phyloP scores from a whole-genome alignment of 176 grass and related monocot genomes.

The Carex myosuroides region DNA sequence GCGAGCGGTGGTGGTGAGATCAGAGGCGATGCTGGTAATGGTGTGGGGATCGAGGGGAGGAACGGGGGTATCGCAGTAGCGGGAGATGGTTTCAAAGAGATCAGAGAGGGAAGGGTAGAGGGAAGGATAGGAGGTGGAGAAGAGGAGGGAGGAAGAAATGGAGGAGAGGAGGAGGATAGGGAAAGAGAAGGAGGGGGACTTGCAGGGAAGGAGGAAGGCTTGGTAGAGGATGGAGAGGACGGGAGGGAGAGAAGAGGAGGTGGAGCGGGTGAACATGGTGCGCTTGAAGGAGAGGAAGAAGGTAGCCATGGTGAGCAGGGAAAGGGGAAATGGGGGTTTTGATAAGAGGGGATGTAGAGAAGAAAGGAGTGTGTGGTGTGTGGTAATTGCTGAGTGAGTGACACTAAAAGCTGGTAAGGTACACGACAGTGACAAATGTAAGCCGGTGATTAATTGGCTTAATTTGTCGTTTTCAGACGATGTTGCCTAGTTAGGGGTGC shows the following conservation, averaged over 20 bases:
- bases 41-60: background rate
- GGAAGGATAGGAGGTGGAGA: constrained; percentile 26
- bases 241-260: background rate
- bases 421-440: background rate
- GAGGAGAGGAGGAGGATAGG: constrained; percentile 29
- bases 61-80: background rate
- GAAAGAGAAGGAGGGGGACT: constrained; percentile 20
- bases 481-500: too few relatives aligned
- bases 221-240: constrained; percentile 30
- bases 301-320: background rate
- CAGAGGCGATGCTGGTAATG: background rate
- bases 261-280: background rate
- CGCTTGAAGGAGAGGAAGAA: constrained; percentile 18
- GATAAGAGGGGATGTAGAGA: background rate
- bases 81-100: background rate
- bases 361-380: background rate
- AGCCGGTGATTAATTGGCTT: background rate
- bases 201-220: constrained; percentile 22
- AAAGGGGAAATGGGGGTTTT: background rate
- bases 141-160: constrained; percentile 26
- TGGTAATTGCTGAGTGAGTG: background rate
- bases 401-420: background rate
- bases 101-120: constrained; percentile 21
- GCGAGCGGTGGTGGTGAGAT: constrained; percentile 11
- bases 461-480: background rate